A percentile compares a stretch with the other conserved stretches of the same genome.
Evolutionary conservation across 306 rosid genomes (phyloP).

Genomic region (Leucaena leucocephala): DNA sequence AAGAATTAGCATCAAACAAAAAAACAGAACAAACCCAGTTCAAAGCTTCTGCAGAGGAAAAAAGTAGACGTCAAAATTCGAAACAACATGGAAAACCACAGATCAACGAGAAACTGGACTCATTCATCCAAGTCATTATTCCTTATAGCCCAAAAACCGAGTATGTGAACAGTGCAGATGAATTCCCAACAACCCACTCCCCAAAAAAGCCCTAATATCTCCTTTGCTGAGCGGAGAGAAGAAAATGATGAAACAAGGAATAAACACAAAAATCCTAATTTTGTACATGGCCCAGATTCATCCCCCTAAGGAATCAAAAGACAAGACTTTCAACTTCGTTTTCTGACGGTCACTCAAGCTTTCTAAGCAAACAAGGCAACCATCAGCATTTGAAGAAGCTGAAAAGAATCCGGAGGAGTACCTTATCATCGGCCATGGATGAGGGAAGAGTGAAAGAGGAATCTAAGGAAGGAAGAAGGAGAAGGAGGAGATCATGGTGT

Average conservation of each 20-base stretch:
- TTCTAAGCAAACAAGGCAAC: slow-evolving; percentile 38
- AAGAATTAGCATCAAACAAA: slow-evolving; percentile 31
- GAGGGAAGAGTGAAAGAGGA: slow-evolving; percentile 29
- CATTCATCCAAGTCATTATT: slow-evolving; percentile 8
- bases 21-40: slow-evolving; percentile 27
- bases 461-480: slow-evolving; percentile 36
- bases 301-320: background rate
- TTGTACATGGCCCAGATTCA: background rate
- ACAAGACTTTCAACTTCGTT: background rate
- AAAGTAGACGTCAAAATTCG: background rate
- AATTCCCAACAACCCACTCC: background rate
- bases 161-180: slow-evolving; percentile 4
- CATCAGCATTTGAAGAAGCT: background rate
- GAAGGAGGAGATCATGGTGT: slow-evolving; percentile 42
- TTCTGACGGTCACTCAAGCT: slow-evolving; percentile 8
- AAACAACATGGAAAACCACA: slow-evolving; percentile 31
- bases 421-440: slow-evolving; percentile 92
- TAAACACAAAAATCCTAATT: background rate
- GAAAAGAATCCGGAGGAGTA: slow-evolving; percentile 24
- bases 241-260: background rate
- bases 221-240: slow-evolving; percentile 7
- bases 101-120: slow-evolving; percentile 41
- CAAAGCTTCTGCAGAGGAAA: slow-evolving; percentile 15
- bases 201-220: slow-evolving; percentile 38
- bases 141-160: slow-evolving; percentile 25